A percentile compares a stretch with the other conserved stretches of the same genome.
Conservation (phyloP, 306 rosid genomes). For the Vigna nakashimae region DNA sequence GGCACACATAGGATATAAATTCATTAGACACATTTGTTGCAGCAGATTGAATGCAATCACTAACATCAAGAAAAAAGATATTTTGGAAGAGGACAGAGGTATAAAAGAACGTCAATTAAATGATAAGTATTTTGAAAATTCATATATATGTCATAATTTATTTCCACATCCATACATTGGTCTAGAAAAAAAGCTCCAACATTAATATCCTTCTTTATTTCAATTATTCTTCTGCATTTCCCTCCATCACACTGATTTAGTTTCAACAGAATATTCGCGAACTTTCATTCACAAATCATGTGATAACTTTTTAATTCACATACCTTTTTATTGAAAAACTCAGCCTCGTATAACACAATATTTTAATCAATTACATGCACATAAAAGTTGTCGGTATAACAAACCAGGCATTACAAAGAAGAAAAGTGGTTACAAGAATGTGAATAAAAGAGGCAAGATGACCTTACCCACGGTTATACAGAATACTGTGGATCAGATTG, state of each 20-base stretch:
- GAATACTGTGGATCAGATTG: constrained; percentile 82
- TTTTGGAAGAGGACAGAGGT: not conserved
- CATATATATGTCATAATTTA: not conserved
- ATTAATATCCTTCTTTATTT: not conserved
- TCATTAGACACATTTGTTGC: not conserved
- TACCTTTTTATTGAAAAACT: not conserved
- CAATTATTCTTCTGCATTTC: not conserved
- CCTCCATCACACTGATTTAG: not conserved
- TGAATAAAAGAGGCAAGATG: constrained; percentile 21
- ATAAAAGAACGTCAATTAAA: not conserved
- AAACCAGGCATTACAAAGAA: constrained; percentile 1
- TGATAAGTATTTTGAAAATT: not conserved
- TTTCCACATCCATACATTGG: not conserved
- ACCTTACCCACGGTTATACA: constrained; percentile 85
- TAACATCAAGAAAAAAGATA: not conserved
- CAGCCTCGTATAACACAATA: not conserved
- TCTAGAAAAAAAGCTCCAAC: not conserved
- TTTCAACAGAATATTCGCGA: constrained; percentile 1
- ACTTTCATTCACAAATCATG: constrained; percentile 2
- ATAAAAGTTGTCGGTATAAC: not conserved
- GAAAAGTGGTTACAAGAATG: constrained; percentile 8
- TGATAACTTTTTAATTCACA: not conserved
- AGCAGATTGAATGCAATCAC: not conserved
- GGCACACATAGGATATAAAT: not conserved
- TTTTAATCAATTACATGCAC: not conserved